Percentiles rank a stretch among this genome's conserved stretches.
Evolutionary conservation across 2,329 filamentous ascomycete species (phyloP).

Genomic region (Curvularia lunata): DNA sequence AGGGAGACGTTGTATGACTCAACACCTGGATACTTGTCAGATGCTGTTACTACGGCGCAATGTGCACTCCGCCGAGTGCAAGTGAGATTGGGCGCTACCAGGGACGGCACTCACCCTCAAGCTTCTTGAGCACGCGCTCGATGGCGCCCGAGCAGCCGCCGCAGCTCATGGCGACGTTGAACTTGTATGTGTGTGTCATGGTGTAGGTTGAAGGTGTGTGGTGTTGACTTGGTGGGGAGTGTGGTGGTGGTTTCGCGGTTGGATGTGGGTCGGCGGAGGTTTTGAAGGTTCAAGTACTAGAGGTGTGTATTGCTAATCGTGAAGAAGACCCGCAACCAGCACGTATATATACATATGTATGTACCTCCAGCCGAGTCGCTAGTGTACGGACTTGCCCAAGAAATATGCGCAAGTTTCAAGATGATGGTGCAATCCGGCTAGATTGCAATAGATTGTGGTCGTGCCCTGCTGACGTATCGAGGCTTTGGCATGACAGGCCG

Average conservation of each 20-base stretch:
- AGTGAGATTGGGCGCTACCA: neutral
- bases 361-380: slow-evolving; percentile 6
- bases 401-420: slow-evolving; percentile 44
- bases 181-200: slow-evolving; percentile 90
- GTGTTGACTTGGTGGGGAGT: slow-evolving; percentile 6
- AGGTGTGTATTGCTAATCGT: slow-evolving; percentile 4
- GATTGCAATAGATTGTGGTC: slow-evolving; percentile 41
- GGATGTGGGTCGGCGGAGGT: slow-evolving; percentile 14
- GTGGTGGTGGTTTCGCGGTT: slow-evolving; percentile 1
- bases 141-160: slow-evolving; percentile 95
- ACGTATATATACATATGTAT: slow-evolving; percentile 32
- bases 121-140: slow-evolving; percentile 88
- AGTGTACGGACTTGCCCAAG: slow-evolving; percentile 14
- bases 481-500: slow-evolving; percentile 20
- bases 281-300: slow-evolving; percentile 2
- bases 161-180: slow-evolving; percentile 93
- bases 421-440: slow-evolving; percentile 40
- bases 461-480: slow-evolving; percentile 41
- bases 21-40: slow-evolving; percentile 66
- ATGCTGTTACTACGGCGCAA: slow-evolving; percentile 5
- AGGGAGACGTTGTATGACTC: slow-evolving; percentile 87
- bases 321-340: slow-evolving; percentile 5
- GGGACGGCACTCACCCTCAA: slow-evolving; percentile 71
- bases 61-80: neutral
- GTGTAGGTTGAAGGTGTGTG: slow-evolving; percentile 33